Evolutionary conservation across 257 asterid genomes (phyloP).

Genomic region (Nicotiana noctiflora): DNA sequence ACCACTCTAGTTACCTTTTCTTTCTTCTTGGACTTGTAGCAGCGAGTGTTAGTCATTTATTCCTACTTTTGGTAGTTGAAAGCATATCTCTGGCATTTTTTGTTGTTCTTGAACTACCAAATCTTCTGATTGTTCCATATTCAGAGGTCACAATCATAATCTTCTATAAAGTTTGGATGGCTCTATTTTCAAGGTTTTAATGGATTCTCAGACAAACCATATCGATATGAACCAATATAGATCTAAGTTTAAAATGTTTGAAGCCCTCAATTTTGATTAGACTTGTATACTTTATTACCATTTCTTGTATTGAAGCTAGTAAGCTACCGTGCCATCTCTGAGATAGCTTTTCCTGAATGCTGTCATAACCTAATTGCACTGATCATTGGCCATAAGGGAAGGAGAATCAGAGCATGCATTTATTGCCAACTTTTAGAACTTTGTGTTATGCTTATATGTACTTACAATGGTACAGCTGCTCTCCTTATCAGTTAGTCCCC

Average conservation of each 20-base stretch:
- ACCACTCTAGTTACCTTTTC: neutral
- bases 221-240: neutral
- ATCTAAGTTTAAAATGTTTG: neutral
- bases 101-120: neutral
- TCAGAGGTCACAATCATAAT: neutral
- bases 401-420: neutral
- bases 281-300: neutral
- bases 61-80: neutral
- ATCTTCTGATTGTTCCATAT: neutral
- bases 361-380: neutral
- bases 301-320: neutral
- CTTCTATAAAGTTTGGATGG: neutral
- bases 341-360: neutral
- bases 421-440: neutral
- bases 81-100: neutral
- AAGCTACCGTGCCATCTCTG: neutral
- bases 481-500: neutral
- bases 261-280: neutral
- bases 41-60: neutral
- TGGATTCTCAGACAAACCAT: too few species aligned
- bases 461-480: neutral
- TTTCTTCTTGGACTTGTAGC: neutral
- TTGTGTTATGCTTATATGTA: neutral
- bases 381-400: neutral
- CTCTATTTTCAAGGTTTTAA: too few species aligned